phyloP scores from a whole-genome alignment of 345 rosid species.

The Salix purpurea region DNA sequence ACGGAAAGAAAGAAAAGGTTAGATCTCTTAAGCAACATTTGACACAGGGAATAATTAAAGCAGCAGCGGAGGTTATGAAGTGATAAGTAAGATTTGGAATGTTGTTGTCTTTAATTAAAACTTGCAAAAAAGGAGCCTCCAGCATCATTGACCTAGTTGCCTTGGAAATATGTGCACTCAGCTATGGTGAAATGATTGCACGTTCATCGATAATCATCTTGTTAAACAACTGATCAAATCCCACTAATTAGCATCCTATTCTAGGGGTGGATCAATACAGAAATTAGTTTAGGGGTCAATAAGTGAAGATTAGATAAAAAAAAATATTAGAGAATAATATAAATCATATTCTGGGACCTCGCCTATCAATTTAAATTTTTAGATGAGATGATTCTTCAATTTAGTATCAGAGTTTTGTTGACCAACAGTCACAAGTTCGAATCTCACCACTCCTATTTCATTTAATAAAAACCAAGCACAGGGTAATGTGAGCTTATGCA shows the following conservation, averaged over 20 bases:
- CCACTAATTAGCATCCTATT: not conserved
- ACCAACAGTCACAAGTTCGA: no score
- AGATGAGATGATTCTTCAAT: no score
- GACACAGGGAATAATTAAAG: conserved; percentile 13
- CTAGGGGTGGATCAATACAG: not conserved
- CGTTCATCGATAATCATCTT: conserved; percentile 20
- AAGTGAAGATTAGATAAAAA: no score
- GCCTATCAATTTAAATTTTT: no score
- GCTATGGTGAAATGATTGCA: conserved; percentile 34
- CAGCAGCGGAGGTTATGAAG: not conserved
- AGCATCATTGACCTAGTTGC: not conserved
- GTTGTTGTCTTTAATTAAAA: not conserved
- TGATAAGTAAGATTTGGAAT: not conserved
- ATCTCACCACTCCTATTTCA: rapidly evolving
- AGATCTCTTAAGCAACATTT: not conserved
- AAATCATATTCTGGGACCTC: no score
- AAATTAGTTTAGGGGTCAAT: not conserved
- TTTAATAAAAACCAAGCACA: no score
- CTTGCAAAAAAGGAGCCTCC: not conserved
- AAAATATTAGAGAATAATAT: no score
- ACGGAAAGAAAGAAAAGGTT: not conserved
- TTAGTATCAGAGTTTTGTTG: no score
- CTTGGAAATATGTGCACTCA: conserved; percentile 8
- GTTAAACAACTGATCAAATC: no score
- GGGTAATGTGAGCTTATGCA: rapidly evolving